Base-by-base conservation (phyloP, 805 yeast species). In the Saccharomycopsis amapae region DNA sequence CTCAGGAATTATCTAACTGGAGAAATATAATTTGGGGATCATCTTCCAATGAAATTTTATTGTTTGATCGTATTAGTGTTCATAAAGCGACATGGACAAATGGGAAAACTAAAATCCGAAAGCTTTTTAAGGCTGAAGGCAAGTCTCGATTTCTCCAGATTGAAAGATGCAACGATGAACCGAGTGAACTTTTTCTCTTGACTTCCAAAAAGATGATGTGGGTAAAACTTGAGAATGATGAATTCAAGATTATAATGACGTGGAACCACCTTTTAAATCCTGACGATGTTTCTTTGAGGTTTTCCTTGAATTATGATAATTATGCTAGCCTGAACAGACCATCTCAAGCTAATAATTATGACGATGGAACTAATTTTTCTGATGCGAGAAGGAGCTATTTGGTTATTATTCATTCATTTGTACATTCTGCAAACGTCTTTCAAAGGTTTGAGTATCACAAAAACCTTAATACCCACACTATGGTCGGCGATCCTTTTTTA, bases 191-290 rank as follows among this genome's bases (percentile, higher is more conserved):
- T 3, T 69, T 82, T 34, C 55, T 84, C 4, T 62, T 87, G 23
- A 85, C 95, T 0, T 72, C 87, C 1, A 75, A 72, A 46, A 89
- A 84, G 54, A 42, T 88, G 5, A 71, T 77, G 0, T 64, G 88
- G 69, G 54, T 81, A 17, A 65, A 61, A 17, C 50, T 65, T 10
- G 39, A 54, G 2, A 12, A 23, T 10, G 58, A 58, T 15, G 44
- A 53, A 13, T 61, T 63, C 1, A 56, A 52, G 6, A 60, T 62
- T 3, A 56, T 76, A n/a, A 62, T 86, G 1, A 73, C 89, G 0
- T 84, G 94, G 89, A 81, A 79, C 50, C 96, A 87, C 60, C 74
- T 64, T 49, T 60, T 83, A 19, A 70, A 72, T 36, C 67, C 72
- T 5, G 52, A 58, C 1, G 95, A 85, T 53, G 71, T 73, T 1